Evolutionary conservation across 1,284 basidiomycete species (phyloP), one percentile per base, ranked within the genome.

Genomic region (Ganoderma lucidum): DNA sequence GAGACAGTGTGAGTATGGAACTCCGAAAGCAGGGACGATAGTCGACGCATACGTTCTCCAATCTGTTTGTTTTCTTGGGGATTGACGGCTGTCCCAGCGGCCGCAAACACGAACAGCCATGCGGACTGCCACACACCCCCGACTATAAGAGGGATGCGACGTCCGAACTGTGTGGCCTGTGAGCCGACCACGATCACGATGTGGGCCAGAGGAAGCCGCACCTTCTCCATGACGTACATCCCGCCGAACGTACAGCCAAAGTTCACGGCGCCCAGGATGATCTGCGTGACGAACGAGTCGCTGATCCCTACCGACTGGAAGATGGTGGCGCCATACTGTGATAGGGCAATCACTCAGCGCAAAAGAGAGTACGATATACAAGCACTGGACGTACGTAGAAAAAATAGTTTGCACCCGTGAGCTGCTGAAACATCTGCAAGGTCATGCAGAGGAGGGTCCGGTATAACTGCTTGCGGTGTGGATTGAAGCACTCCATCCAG

Each of bases 21-120:
- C 64, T 37, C 17, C 14, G 53, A n/a, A 41, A 55, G 37, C 42
- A 55, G 53, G 81, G 81, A 3, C 10, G 39, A 15, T 17, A 19
- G 15, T 12, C 8, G 19, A 19, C 9, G 30, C 63, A 60, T 72
- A 88, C 87, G 78, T 74, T 85, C 87, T 41, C 90, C 91, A 59
- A 89, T 88, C 17, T 74, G 76, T 44, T 83, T 68, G 75, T 89
- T 81, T 1, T 73, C 77, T 64, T 76, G 77, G 0, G 92, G 90
- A 71, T 90, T 82, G 69, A 87, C 86, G 0, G 88, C 89, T 0
- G 90, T 92, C 37, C 93, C 93, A 2, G 91, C 93, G 6, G 89
- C 86, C 0, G 92, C 93, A 76, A 93, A 95, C 28, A 93, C 87
- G 75, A 94, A 90, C 23, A 95, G 83, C 93, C 93, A 95, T 9